Evolutionary conservation across 108 stramenopile genomes (phyloP), one percentile per base, ranked within the genome.

Genomic region (Cyclostephanos invisitatus): DNA sequence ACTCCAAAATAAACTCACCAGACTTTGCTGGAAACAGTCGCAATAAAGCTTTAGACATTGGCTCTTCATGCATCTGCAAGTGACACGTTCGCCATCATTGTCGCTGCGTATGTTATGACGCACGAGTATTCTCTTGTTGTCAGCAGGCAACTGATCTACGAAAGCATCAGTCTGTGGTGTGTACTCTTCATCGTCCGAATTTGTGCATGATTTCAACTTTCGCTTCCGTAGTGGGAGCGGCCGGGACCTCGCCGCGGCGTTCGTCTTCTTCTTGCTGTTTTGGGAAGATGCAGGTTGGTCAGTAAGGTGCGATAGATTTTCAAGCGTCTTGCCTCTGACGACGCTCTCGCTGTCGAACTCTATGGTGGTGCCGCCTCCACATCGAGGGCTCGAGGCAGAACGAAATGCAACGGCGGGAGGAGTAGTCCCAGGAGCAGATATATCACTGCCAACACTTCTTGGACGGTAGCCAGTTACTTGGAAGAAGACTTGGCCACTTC

Each of bases 1-100:
- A 24, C 7, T 20, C 21, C 37, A 61, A 61, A 36, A 61, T 0
- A 0, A 15, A 55, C 54, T 56, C 22, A 73, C 72, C 72, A 64
- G 53, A 20, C 74, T 79, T 25, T 64, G 74, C 49, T 83, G 75
- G 64, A 91, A 91, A 49, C 90, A 91, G 59, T 86, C 87, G 47
- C 90, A 91, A 61, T 91, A 91, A 14, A 91, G 67, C 78, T 86
- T 80, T 56, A 80, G 73, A 54, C 79, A 80, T 56, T 64, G 69
- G 35, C 51, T 55, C 61, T 71, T 72, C 44, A 54, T 55, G 46
- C 79, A 80, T 28, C 55, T 73, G 62, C 79, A 80, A 38, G 61
- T 63, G 29, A 68, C 32, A 44, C 64, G 59, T 11, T 44, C 70
- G 10, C 62, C 64, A 29, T 67, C 67, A 37, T 72, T 61, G 20